phyloP scores from a whole-genome alignment of 352 stramenopile genomes.

The Phytophthora vignae region DNA sequence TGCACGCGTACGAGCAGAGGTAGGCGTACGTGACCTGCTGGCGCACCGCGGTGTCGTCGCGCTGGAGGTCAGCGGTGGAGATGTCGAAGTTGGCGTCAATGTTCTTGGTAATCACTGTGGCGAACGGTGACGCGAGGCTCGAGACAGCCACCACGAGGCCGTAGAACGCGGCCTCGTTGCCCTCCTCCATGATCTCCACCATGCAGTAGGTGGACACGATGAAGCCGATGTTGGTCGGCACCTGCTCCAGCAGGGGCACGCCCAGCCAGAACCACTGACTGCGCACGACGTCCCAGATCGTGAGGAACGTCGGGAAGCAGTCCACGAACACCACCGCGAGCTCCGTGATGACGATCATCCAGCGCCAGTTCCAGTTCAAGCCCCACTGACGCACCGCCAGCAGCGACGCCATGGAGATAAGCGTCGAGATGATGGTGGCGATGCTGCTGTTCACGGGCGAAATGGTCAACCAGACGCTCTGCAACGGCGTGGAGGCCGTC shows the following conservation, averaged over 20 bases:
- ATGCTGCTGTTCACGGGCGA: constrained; percentile 54
- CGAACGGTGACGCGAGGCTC: constrained; percentile 51
- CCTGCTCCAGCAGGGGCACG: constrained; percentile 49
- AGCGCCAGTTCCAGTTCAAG: constrained; percentile 64
- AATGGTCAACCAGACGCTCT: constrained; percentile 56
- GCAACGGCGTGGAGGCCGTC: constrained; percentile 51
- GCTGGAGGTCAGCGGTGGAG: constrained; percentile 43
- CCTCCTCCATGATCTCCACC: constrained; percentile 59
- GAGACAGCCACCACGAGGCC: constrained; percentile 52
- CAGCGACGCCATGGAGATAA: constrained; percentile 43
- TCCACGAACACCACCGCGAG: constrained; percentile 50
- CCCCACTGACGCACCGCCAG: constrained; percentile 44
- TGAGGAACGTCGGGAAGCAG: constrained; percentile 54
- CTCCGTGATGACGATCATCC: constrained; percentile 50
- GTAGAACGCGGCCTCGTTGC: constrained; percentile 60
- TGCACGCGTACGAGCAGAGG: constrained; percentile 47
- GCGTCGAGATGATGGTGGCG: constrained; percentile 44
- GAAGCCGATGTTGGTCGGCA: constrained; percentile 55
- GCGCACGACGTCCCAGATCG: constrained; percentile 59
- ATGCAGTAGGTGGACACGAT: constrained; percentile 62
- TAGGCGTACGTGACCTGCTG: constrained; percentile 51
- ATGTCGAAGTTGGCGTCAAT: constrained; percentile 63
- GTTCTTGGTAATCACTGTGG: constrained; percentile 62
- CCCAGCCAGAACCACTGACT: constrained; percentile 70
- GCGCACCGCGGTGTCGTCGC: constrained; percentile 44